Evolutionary conservation across 345 rosid species (phyloP).

Genomic region (Populus simonii): DNA sequence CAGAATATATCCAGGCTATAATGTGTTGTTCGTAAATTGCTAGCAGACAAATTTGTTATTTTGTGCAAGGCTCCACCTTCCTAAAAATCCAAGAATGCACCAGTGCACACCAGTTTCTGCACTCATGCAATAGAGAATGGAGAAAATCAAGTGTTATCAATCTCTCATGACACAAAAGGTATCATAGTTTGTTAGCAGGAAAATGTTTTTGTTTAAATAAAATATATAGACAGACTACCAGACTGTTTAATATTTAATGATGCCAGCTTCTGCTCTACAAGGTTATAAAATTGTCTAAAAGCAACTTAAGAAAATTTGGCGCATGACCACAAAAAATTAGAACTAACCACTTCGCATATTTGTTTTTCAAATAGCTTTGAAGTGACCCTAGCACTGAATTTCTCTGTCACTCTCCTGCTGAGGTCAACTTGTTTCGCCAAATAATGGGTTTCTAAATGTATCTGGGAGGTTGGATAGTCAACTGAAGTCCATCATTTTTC

Average conservation of each 20-base stretch:
- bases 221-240: background rate
- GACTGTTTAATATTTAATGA: background rate
- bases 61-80: background rate
- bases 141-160: background rate
- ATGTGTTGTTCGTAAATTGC: background rate
- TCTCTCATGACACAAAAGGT: background rate
- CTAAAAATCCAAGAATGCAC: background rate
- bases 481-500: constrained; percentile 66
- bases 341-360: constrained; percentile 77
- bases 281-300: background rate
- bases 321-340: background rate
- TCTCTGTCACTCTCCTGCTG: constrained; percentile 55
- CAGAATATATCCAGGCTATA: background rate
- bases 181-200: background rate
- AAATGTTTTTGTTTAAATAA: background rate
- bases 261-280: constrained; percentile 1
- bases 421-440: constrained; percentile 42
- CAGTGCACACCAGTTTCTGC: background rate
- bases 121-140: background rate
- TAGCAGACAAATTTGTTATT: background rate
- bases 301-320: background rate
- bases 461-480: constrained; percentile 34
- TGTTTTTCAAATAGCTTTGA: constrained; percentile 67
- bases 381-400: constrained; percentile 54
- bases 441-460: constrained; percentile 45